These are phyloP conservation scores for Ceriops zippeliana DNA, from an alignment of 345 rosid species.

Conservation along the genomic window DNA sequence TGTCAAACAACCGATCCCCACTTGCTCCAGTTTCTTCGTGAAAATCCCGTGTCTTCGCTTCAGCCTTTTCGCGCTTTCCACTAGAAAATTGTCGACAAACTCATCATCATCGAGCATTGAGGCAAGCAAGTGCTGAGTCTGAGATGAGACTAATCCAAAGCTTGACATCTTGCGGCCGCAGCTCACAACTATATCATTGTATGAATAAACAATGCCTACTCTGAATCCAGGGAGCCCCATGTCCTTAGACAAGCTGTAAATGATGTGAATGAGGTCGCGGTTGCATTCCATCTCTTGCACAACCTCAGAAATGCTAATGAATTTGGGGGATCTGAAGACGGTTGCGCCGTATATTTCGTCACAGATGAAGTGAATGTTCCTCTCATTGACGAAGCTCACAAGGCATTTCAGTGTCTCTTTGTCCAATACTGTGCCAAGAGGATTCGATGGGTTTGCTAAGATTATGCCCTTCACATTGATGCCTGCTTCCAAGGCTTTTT, in stretches of 20 bases:
- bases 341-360: conserved; percentile 85
- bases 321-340: conserved; percentile 47
- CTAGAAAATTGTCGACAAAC: conserved; percentile 45
- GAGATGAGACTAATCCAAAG: conserved; percentile 76
- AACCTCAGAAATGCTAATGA: conserved; percentile 63
- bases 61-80: conserved; percentile 54
- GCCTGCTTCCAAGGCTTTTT: conserved; percentile 39
- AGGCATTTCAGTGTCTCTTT: conserved; percentile 42
- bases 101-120: conserved; percentile 65
- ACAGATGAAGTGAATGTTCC: conserved; percentile 66
- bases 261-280: conserved; percentile 60
- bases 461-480: conserved; percentile 68
- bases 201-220: conserved; percentile 78
- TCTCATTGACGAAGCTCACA: conserved; percentile 45
- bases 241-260: conserved; percentile 87
- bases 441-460: conserved; percentile 83
- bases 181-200: conserved; percentile 59
- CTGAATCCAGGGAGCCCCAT: conserved; percentile 88
- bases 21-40: conserved; percentile 45
- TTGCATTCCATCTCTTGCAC: conserved; percentile 44
- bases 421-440: conserved; percentile 65
- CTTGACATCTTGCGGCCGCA: conserved; percentile 86
- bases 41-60: conserved; percentile 42
- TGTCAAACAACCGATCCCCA: conserved; percentile 47
- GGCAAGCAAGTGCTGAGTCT: conserved; percentile 69